Percentiles rank a stretch among this genome's conserved stretches.
These are phyloP conservation scores for Nyssa sinensis DNA, from an alignment of 148 eudicot genomes.

Conservation along the genomic window DNA sequence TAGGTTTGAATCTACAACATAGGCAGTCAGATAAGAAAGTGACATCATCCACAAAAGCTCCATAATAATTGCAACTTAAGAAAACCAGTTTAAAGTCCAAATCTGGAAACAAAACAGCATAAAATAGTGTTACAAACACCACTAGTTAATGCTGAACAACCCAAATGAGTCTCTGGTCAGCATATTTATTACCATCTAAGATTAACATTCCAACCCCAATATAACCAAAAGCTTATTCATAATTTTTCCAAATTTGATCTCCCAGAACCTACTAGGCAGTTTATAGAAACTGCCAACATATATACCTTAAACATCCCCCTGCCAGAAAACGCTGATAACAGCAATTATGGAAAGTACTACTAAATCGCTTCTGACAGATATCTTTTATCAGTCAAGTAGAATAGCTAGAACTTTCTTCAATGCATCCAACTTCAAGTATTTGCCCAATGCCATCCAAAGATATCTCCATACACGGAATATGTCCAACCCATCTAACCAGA, in stretches of 20 bases:
- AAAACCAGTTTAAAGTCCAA: background rate
- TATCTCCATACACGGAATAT: conserved; percentile 1
- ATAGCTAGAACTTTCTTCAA: conserved; percentile 5
- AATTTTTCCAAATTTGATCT: background rate
- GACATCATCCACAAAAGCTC: background rate
- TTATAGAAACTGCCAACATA: conserved; percentile 12
- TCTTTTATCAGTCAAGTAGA: conserved; percentile 8
- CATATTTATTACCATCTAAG: conserved; percentile 7
- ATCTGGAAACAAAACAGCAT: background rate
- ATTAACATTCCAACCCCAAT: background rate
- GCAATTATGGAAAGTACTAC: conserved; percentile 1
- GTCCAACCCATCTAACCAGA: conserved; percentile 30
- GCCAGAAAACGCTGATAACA: conserved; percentile 14
- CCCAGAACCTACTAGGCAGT: conserved; percentile 5
- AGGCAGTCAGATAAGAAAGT: no score
- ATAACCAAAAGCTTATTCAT: background rate
- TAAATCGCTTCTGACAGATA: background rate
- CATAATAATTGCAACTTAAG: background rate
- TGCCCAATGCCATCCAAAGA: conserved; percentile 3
- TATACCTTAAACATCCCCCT: conserved; percentile 4
- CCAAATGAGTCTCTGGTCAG: background rate
- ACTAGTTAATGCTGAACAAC: background rate
- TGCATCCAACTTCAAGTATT: conserved; percentile 10
- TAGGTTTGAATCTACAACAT: no score
- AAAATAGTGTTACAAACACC: background rate